These are phyloP conservation scores for Coemansia sp. DNA, from an alignment of 192 early-diverging fungal species.

Conservation along the genomic window DNA sequence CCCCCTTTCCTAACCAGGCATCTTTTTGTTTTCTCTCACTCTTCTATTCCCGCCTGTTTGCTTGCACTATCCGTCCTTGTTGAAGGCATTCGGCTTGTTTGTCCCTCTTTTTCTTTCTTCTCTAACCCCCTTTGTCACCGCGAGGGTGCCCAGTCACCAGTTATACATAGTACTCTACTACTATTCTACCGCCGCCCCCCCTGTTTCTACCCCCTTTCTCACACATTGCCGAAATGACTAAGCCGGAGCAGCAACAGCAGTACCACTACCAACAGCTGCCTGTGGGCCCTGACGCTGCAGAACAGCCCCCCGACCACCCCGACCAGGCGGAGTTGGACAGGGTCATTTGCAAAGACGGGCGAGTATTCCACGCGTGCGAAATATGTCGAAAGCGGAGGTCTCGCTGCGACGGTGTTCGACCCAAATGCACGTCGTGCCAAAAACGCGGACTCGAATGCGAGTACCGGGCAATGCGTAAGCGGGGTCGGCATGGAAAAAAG, in stretches of 20 bases:
- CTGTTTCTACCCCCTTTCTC: background rate
- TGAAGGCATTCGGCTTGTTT: too few species aligned
- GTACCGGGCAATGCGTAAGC: constrained; percentile 53
- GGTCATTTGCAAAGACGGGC: constrained; percentile 51
- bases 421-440: constrained; percentile 44
- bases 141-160: constrained; percentile 6
- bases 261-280: background rate
- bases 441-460: constrained; percentile 45
- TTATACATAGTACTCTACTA: constrained; percentile 7
- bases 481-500: constrained; percentile 46
- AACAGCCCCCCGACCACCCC: background rate
- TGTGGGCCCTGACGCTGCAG: background rate
- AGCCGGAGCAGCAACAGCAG: background rate
- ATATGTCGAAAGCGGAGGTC: constrained; percentile 47
- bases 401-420: constrained; percentile 37
- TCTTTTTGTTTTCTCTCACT: background rate
- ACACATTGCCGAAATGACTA: constrained; percentile 1
- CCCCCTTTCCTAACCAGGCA: background rate
- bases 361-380: constrained; percentile 53
- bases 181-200: background rate
- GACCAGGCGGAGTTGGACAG: constrained; percentile 7
- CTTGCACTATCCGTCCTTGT: background rate
- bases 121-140: constrained; percentile 3
- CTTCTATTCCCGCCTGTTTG: background rate
- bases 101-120: background rate